phyloP scores from a whole-genome alignment of 2,329 filamentous ascomycete species.

The Verticillium albo-atrum region DNA sequence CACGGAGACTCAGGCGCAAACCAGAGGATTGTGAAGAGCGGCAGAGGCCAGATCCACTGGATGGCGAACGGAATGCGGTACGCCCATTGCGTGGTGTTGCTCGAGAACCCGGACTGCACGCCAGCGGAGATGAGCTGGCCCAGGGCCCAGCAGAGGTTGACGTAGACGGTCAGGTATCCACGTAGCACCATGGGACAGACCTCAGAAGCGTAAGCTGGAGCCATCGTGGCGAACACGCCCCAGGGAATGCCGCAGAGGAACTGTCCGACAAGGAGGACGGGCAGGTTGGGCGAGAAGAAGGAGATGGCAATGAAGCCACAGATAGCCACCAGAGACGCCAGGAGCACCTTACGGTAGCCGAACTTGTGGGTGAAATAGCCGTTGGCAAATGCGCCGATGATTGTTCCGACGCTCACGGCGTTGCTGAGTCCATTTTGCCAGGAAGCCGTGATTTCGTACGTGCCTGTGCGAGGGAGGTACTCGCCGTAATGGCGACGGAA shows the following conservation, averaged over 20 bases:
- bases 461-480: slow-evolving; percentile 8
- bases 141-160: slow-evolving; percentile 42
- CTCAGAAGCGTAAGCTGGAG: slow-evolving; percentile 43
- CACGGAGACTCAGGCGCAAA: slow-evolving; percentile 6
- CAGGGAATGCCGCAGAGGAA: slow-evolving; percentile 42
- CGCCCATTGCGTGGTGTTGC: slow-evolving; percentile 14
- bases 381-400: slow-evolving; percentile 42
- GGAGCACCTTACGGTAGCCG: slow-evolving; percentile 38
- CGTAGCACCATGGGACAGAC: slow-evolving; percentile 32
- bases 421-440: slow-evolving; percentile 48
- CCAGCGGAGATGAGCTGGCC: slow-evolving; percentile 39
- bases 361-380: slow-evolving; percentile 38
- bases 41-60: slow-evolving; percentile 18
- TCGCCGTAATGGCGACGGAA: slow-evolving; percentile 23
- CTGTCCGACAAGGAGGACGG: slow-evolving; percentile 35
- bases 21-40: slow-evolving; percentile 4
- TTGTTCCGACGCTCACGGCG: slow-evolving; percentile 37
- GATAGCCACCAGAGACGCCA: slow-evolving; percentile 32
- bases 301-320: slow-evolving; percentile 38
- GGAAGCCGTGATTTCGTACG: slow-evolving; percentile 35
- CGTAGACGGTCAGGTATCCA: slow-evolving; percentile 38
- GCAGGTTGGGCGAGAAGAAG: slow-evolving; percentile 37
- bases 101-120: slow-evolving; percentile 22
- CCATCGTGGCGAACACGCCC: slow-evolving; percentile 39
- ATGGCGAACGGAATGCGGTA: slow-evolving; percentile 20